These are phyloP conservation scores for Pichia rugopelliculosa DNA, from an alignment of 805 yeast genomes.

Conservation along the genomic window DNA sequence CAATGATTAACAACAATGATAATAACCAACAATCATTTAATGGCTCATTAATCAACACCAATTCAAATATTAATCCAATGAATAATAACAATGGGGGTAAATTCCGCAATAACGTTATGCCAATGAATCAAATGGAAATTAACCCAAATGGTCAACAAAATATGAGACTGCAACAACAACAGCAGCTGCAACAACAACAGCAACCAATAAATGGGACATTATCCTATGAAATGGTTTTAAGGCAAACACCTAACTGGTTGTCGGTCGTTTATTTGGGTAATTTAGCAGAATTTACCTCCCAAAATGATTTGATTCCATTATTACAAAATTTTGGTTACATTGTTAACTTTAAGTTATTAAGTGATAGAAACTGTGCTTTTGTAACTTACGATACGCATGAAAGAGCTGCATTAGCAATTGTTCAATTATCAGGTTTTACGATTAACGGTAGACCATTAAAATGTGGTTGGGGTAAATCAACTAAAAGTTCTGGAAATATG, in stretches of 20 bases:
- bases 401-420: conserved; percentile 81
- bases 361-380: conserved; percentile 83
- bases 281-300: conserved; percentile 68
- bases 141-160: conserved; percentile 1
- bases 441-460: conserved; percentile 72
- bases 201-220: conserved; percentile 17
- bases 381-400: conserved; percentile 83
- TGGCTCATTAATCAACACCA: not conserved
- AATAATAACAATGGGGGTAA: conserved; percentile 1
- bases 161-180: conserved; percentile 3
- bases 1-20: not conserved
- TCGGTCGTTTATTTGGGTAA: conserved; percentile 86
- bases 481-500: conserved; percentile 4
- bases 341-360: conserved; percentile 70
- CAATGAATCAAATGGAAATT: conserved; percentile 4
- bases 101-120: conserved; percentile 1
- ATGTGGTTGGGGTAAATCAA: conserved; percentile 76
- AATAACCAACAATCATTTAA: not conserved
- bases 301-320: conserved; percentile 64
- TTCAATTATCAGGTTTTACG: conserved; percentile 62
- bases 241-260: conserved; percentile 77
- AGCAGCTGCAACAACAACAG: not conserved
- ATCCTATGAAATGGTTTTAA: conserved; percentile 58
- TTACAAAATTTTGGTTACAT: conserved; percentile 77
- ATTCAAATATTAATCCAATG: conserved; percentile 1